These are phyloP conservation scores for Myxozyma mucilagina DNA, from an alignment of 805 yeast species.

Conservation along the genomic window DNA sequence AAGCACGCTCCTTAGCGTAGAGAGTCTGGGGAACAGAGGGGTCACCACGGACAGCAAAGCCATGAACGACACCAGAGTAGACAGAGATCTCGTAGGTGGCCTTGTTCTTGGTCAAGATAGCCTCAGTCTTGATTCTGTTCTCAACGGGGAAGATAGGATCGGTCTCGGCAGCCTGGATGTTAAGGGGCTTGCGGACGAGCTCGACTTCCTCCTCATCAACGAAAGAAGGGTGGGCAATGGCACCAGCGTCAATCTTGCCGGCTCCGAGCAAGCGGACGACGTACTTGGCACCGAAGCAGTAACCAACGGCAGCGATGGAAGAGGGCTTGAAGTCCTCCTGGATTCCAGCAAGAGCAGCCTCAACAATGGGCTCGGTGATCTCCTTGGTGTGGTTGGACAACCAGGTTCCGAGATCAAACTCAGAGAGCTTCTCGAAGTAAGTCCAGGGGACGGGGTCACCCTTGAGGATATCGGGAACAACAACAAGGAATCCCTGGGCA, in stretches of 20 bases:
- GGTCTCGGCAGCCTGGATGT: constrained; percentile 68
- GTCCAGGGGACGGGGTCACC: constrained; percentile 50
- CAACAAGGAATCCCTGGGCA: constrained; percentile 59
- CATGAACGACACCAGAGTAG: constrained; percentile 68
- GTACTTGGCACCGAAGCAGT: constrained; percentile 83
- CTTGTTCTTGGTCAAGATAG: constrained; percentile 53
- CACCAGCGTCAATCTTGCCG: constrained; percentile 55
- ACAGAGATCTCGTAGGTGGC: constrained; percentile 62
- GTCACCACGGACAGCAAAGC: constrained; percentile 56
- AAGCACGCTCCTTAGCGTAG: constrained; percentile 32
- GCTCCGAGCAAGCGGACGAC: constrained; percentile 53
- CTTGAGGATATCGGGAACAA: constrained; percentile 73
- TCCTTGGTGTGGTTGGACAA: constrained; percentile 51
- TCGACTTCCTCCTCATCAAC: constrained; percentile 65
- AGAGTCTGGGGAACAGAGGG: constrained; percentile 20
- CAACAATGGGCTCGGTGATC: constrained; percentile 51
- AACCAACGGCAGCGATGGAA: constrained; percentile 64
- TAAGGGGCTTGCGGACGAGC: constrained; percentile 59
- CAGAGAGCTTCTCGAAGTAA: constrained; percentile 28
- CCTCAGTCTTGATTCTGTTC: constrained; percentile 62
- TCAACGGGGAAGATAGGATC: constrained; percentile 67
- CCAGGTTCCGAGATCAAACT: constrained; percentile 49
- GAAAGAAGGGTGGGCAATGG: constrained; percentile 83
- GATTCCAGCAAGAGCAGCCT: constrained; percentile 49
- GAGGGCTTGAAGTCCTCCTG: constrained; percentile 49